Base-by-base conservation (phyloP, 208 protist genomes). In the Wallacemonas rigidus region DNA sequence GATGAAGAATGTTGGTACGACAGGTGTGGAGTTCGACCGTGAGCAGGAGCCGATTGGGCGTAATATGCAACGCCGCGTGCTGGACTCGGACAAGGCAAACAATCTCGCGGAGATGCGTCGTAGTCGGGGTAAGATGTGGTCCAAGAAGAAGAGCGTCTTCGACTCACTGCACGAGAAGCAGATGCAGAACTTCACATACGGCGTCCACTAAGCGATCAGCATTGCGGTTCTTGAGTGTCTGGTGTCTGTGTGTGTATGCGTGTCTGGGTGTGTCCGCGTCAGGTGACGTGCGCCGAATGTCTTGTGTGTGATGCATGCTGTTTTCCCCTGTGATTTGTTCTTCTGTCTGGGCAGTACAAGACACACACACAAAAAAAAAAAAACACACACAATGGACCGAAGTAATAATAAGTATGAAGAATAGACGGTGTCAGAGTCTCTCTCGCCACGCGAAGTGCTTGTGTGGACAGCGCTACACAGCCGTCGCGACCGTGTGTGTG, bases 11-110 rank as follows among this genome's bases (percentile, higher is more conserved):
- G 86, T 88, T 3, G 88, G 87, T 70, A 88, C 82, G 5, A 92
- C 85, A 44, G 93, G 93, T 55, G 85, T 86, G 1, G 90, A 97
- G 82, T 97, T 95, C 68, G 93, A 97, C 69, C 82, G 93, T 1
- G 93, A 97, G 83, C 87, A 95, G 79, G 93, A 97, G 76, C 93
- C 93, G 15, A 95, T 97, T 76, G 90, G 90, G 36, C 83, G 93
- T 15, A 83, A 95, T 58, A 90, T 95, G 80, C 93, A 97, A 80
- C 87, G 93, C 7, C 89, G 93, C 69, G 81, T 95, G 55, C 71
- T 97, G 15, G 89, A 95, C 73, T 53, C 85, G 4, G 93, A 97
- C 72, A 94, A 94, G 80, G 79, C 88, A 4, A 85, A 91, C 64
- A 91, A 88, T 54, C 67, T 93, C 14, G 88, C 92, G 3, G 83